These are phyloP conservation scores for Ganoderma resinaceum DNA, from an alignment of 1,284 basidiomycete species.

Conservation along the genomic window DNA sequence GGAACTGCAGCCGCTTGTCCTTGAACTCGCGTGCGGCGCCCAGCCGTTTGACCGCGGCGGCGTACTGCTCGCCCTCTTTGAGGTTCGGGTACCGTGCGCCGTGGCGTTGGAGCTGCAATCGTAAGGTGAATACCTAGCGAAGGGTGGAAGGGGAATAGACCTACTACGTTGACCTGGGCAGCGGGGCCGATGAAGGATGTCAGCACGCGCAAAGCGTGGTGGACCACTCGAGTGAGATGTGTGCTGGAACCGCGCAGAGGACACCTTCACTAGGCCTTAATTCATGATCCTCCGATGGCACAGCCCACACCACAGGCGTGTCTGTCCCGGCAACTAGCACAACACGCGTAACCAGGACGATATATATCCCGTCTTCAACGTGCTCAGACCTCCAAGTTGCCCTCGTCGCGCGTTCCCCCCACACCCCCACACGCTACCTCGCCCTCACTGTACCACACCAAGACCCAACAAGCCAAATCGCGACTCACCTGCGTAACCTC, in stretches of 20 bases:
- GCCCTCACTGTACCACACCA: too few species aligned
- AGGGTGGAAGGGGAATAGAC: conserved; percentile 11
- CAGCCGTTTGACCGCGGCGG: conserved; percentile 49
- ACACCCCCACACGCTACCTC: not conserved
- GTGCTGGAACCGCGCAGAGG: not conserved
- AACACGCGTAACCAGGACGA: not conserved
- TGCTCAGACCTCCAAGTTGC: not conserved
- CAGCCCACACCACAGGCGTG: not conserved
- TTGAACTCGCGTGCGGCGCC: conserved; percentile 50
- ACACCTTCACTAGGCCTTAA: not conserved
- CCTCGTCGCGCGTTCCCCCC: not conserved
- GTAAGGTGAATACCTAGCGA: not conserved
- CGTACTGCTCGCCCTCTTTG: conserved; percentile 45
- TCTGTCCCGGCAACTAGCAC: not conserved
- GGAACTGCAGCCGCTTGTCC: conserved; percentile 63
- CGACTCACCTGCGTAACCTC: conserved; percentile 60
- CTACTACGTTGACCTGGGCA: conserved; percentile 30
- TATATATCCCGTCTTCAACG: too few species aligned
- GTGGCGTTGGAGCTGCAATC: conserved; percentile 78
- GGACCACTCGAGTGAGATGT: not conserved
- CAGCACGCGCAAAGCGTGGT: not conserved
- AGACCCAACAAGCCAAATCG: not conserved
- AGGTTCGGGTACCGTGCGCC: conserved; percentile 81
- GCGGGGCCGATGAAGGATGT: not conserved
- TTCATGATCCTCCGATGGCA: not conserved